Conservation (phyloP, 1,284 basidiomycete species). For the Exobasidium rhododendri region DNA sequence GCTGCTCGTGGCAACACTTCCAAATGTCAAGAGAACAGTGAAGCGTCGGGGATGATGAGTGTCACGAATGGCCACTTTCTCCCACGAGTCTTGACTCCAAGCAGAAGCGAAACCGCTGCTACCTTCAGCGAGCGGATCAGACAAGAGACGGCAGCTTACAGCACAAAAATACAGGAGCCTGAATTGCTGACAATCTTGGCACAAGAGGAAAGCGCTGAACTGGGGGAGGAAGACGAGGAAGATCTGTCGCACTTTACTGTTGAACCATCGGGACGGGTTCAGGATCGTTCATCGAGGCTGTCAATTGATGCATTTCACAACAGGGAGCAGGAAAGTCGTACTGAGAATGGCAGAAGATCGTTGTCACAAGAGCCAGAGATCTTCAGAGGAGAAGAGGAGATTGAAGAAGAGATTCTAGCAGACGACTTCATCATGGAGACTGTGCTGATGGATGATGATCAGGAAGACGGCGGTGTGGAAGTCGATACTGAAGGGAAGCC, state of each 20-base stretch:
- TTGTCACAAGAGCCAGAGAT: not conserved
- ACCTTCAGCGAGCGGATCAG: too few relatives aligned
- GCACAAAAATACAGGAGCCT: not conserved
- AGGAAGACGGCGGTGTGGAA: not conserved
- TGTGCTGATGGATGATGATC: conserved; percentile 1
- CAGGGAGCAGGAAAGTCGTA: not conserved
- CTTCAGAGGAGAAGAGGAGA: not conserved
- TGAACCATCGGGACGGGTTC: not conserved
- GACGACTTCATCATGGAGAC: conserved; percentile 2
- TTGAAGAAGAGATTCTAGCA: not conserved
- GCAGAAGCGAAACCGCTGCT: too few relatives aligned
- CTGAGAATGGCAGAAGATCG: too few relatives aligned
- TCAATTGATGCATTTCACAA: not conserved
- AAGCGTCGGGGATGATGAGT: too few relatives aligned
- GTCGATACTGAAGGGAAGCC: too few relatives aligned
- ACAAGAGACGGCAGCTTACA: not conserved
- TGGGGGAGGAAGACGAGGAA: not conserved
- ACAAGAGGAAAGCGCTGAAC: not conserved
- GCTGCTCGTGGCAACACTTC: too few relatives aligned
- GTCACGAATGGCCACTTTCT: too few relatives aligned
- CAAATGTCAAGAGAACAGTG: too few relatives aligned
- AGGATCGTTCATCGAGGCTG: not conserved
- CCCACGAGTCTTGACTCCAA: too few relatives aligned
- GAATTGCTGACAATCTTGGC: not conserved
- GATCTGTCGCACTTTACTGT: not conserved